Base-by-base conservation (phyloP, 2,329 filamentous ascomycete genomes). In the Fusarium cicatricum region DNA sequence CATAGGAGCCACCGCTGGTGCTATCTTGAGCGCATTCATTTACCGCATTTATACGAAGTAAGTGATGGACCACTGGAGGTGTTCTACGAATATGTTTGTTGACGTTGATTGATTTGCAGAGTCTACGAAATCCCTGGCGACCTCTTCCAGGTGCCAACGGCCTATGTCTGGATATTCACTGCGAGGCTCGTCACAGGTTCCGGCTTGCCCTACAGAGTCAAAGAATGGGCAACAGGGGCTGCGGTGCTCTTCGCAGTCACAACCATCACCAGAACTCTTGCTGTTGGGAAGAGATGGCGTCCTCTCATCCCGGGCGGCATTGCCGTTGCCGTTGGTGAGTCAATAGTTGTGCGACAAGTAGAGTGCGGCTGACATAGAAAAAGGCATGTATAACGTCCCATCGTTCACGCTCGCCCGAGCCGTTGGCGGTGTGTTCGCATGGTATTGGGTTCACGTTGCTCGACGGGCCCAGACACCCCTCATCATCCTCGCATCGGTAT, bases 131-230 rank as follows among this genome's bases (percentile, higher is more conserved):
- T 99, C 6, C 95, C 95, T 0, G 91, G 93, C 0, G 88, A 91
- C 10, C 79, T 97, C 47, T 98, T 99, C 73, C 90, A 97, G 70
- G 92, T 97, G 1, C 95, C 95, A 0, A 98, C 95, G 0, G 94
- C 88, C 1, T 97, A 94, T 72, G 93, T 99, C 5, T 99, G 95
- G 95, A 90, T 99, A 47, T 97, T 97, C 74, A 99, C 95, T 0
- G 94, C 95, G 2, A 83, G 95, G 14, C 82, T 99, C 3, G 93
- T 99, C 10, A 98, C 93, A 0, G 95, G 95, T 2, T 85, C 95
- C 62, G 95, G 95, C 0, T 73, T 99, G 36, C 95, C 95, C 1
- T 80, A 85, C 1, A 92, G 92, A 87, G 93, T 92, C 0, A 86
- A 85, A 69, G 87, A 93, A 68, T 96, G 90, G 79, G 90, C 94